Evolutionary conservation across 805 yeast species (phyloP).

Genomic region (Wickerhamomyces chaumierensis): DNA sequence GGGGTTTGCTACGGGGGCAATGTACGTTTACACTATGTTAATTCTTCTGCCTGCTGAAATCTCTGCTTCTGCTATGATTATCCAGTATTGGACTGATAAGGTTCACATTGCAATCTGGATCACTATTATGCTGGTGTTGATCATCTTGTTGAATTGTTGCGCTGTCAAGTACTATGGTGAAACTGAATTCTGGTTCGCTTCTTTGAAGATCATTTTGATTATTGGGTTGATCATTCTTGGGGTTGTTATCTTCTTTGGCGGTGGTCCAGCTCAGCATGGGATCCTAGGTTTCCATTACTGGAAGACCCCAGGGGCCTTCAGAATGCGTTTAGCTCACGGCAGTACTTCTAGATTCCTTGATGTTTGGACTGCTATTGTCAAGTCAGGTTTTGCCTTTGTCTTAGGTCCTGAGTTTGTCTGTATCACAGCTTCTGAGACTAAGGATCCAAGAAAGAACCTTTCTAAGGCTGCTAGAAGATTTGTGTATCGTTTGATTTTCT

Average conservation of each 20-base stretch:
- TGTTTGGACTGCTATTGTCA: conserved; percentile 49
- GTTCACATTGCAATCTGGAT: conserved; percentile 57
- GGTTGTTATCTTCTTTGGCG: conserved; percentile 51
- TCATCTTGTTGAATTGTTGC: conserved; percentile 36
- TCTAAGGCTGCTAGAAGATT: conserved; percentile 50
- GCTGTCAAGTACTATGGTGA: conserved; percentile 56
- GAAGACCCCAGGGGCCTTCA: conserved; percentile 49
- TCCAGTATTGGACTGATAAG: conserved; percentile 42
- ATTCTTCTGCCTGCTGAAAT: conserved; percentile 31
- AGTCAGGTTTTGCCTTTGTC: conserved; percentile 56
- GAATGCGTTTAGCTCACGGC: conserved; percentile 34
- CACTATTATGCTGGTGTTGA: conserved; percentile 35
- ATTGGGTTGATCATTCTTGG: conserved; percentile 49
- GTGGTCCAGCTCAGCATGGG: conserved; percentile 42
- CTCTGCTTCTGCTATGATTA: conserved; percentile 44
- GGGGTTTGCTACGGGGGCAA: conserved; percentile 21
- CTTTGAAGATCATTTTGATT: conserved; percentile 51
- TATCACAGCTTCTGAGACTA: conserved; percentile 44
- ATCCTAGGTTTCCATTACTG: conserved; percentile 61
- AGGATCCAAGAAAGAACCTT: conserved; percentile 45
- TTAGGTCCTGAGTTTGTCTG: conserved; percentile 54
- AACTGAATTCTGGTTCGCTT: conserved; percentile 47
- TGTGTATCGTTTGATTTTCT: conserved; percentile 43
- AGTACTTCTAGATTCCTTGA: conserved; percentile 53
- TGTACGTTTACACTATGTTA: conserved; percentile 17